A percentile compares a stretch with the other conserved stretches of the same genome.
Evolutionary conservation across 1,139 yeast species (phyloP).

Genomic region (Blastobotrys indianensis): DNA sequence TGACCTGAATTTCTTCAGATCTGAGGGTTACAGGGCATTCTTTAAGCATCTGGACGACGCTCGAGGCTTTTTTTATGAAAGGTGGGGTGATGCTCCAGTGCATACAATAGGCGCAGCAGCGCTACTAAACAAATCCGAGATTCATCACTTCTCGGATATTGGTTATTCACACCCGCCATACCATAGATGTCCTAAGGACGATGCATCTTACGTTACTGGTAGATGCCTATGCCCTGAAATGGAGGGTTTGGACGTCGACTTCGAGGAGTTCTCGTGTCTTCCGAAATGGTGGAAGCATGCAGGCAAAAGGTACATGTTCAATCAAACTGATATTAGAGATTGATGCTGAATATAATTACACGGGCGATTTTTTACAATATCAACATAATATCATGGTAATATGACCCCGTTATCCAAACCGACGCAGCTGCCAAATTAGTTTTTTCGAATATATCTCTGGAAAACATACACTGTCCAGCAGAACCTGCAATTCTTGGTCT

Average conservation of each 20-base stretch:
- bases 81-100: conserved; percentile 99
- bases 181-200: conserved; percentile 65
- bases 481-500: conserved; percentile 80
- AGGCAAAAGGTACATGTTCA: conserved; percentile 31
- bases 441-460: not conserved
- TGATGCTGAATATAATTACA: too few relatives aligned
- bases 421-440: conserved; percentile 19
- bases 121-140: conserved; percentile 57
- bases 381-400: not conserved
- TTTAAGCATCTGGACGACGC: conserved; percentile 62
- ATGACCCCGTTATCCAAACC: conserved; percentile 30
- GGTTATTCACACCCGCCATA: conserved; percentile 87
- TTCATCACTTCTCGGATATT: conserved; percentile 86
- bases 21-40: conserved; percentile 60
- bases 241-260: conserved; percentile 47
- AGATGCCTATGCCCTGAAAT: conserved; percentile 63
- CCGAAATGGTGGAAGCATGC: conserved; percentile 77
- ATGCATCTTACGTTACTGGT: conserved; percentile 44
- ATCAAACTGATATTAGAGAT: conserved; percentile 9
- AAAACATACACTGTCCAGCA: conserved; percentile 58
- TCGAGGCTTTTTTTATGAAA: conserved; percentile 78
- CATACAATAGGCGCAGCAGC: conserved; percentile 73
- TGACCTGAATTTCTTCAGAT: conserved; percentile 69
- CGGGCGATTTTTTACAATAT: not conserved
- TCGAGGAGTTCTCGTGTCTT: conserved; percentile 62